Percentiles rank a stretch among this genome's conserved stretches.
These are phyloP conservation scores for Cladorrhinum samala DNA, from an alignment of 495 filamentous ascomycete species.

Conservation along the genomic window DNA sequence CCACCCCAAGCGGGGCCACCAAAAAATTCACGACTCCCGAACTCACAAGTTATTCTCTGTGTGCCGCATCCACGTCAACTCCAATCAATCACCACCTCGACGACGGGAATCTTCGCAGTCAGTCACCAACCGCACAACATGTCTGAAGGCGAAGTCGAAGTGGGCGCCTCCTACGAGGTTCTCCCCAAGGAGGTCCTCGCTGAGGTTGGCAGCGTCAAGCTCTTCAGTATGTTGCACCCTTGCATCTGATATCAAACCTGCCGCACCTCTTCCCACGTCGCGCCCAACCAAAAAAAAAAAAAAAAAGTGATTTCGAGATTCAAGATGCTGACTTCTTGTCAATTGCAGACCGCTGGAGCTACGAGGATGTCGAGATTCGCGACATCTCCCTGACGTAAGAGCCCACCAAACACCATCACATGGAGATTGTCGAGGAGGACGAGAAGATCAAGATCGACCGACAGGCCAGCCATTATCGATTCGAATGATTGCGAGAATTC, in stretches of 20 bases:
- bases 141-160: slow-evolving; percentile 98
- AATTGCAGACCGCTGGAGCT: slow-evolving; percentile 54
- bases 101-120: slow-evolving; percentile 16
- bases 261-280: not conserved
- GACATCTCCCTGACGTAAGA: slow-evolving; percentile 99
- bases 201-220: slow-evolving; percentile 90
- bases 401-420: no score
- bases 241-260: not conserved
- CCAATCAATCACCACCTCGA: slow-evolving; percentile 23
- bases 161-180: slow-evolving; percentile 66
- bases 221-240: slow-evolving; percentile 62
- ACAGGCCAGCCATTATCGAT: not conserved
- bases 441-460: not conserved
- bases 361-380: slow-evolving; percentile 98
- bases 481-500: slow-evolving; percentile 5
- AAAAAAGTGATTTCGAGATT: slow-evolving; percentile 5
- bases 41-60: slow-evolving; percentile 16
- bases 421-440: not conserved
- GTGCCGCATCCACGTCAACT: slow-evolving; percentile 21
- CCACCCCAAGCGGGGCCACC: slow-evolving; percentile 31
- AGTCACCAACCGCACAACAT: slow-evolving; percentile 50
- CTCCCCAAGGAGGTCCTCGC: slow-evolving; percentile 91
- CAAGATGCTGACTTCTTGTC: slow-evolving; percentile 22
- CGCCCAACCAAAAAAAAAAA: not conserved
- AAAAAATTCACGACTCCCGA: slow-evolving; percentile 33